These are phyloP conservation scores for Hapsidospora chrysogenum DNA, from an alignment of 495 filamentous ascomycete species.

Conservation along the genomic window DNA sequence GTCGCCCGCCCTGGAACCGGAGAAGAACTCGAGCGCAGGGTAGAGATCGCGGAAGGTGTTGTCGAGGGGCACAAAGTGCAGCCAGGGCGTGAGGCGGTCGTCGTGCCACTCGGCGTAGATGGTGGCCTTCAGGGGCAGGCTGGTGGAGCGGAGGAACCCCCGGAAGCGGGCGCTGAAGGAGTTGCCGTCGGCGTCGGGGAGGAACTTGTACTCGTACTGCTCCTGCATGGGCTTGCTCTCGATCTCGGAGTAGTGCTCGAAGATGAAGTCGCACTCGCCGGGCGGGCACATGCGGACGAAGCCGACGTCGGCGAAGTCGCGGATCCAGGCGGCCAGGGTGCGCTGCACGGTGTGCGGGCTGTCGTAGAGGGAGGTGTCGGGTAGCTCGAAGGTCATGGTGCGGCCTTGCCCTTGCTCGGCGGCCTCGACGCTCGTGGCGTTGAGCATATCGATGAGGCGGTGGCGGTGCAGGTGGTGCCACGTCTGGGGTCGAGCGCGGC, in stretches of 20 bases:
- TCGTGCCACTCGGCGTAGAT: slow-evolving; percentile 52
- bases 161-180: slow-evolving; percentile 45
- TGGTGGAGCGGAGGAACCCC: slow-evolving; percentile 40
- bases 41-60: slow-evolving; percentile 51
- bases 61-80: slow-evolving; percentile 51
- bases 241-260: slow-evolving; percentile 15
- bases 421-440: slow-evolving; percentile 36
- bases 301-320: slow-evolving; percentile 17
- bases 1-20: slow-evolving; percentile 29
- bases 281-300: slow-evolving; percentile 20
- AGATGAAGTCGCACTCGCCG: slow-evolving; percentile 21
- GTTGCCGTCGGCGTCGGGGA: slow-evolving; percentile 49
- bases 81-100: slow-evolving; percentile 39
- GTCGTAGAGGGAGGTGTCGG: slow-evolving; percentile 15
- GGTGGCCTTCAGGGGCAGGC: slow-evolving; percentile 43
- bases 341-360: slow-evolving; percentile 10
- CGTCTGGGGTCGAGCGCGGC: slow-evolving; percentile 41
- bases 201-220: slow-evolving; percentile 39
- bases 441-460: slow-evolving; percentile 54
- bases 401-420: slow-evolving; percentile 17
- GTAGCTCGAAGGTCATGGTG: slow-evolving; percentile 22
- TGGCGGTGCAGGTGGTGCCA: slow-evolving; percentile 60
- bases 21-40: slow-evolving; percentile 52
- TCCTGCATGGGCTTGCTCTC: slow-evolving; percentile 25
- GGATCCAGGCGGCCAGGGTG: slow-evolving; percentile 20